These are phyloP conservation scores for Euphrasia confusa DNA, from an alignment of 257 asterid genomes.

Conservation along the genomic window DNA sequence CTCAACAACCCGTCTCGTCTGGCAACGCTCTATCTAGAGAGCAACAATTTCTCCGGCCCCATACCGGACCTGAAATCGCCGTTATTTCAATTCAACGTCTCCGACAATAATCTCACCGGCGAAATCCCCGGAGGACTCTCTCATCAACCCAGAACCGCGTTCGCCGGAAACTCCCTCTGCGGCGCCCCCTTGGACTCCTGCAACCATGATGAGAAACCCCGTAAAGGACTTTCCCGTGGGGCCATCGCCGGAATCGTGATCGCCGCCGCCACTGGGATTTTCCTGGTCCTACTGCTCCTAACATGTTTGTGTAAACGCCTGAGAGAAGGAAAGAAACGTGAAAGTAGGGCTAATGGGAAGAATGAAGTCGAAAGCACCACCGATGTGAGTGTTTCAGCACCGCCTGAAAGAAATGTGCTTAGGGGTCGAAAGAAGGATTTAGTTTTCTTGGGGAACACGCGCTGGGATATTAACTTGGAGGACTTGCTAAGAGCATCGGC, in stretches of 20 bases:
- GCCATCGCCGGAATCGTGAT: slow-evolving; percentile 75
- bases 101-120: slow-evolving; percentile 52
- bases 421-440: slow-evolving; percentile 42
- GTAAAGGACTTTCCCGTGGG: slow-evolving; percentile 53
- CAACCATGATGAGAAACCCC: slow-evolving; percentile 26
- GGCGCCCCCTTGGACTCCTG: slow-evolving; percentile 66
- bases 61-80: slow-evolving; percentile 50
- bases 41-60: slow-evolving; percentile 55
- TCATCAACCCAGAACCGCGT: slow-evolving; percentile 38
- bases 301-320: slow-evolving; percentile 42
- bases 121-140: slow-evolving; percentile 52
- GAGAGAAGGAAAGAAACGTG: slow-evolving; percentile 21
- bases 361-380: slow-evolving; percentile 28
- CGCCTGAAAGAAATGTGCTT: slow-evolving; percentile 21
- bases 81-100: slow-evolving; percentile 54
- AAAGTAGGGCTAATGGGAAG: slow-evolving; percentile 27
- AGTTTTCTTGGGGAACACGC: slow-evolving; percentile 44
- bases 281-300: slow-evolving; percentile 43
- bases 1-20: slow-evolving; percentile 52
- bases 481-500: slow-evolving; percentile 88
- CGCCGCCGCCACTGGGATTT: slow-evolving; percentile 43
- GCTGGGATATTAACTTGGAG: slow-evolving; percentile 57
- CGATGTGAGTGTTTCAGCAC: slow-evolving; percentile 33
- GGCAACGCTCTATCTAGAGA: slow-evolving; percentile 58
- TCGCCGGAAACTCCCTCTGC: slow-evolving; percentile 68